Evolutionary conservation across 164 flowering plant species (phyloP).

Genomic region (Annona squamosa): DNA sequence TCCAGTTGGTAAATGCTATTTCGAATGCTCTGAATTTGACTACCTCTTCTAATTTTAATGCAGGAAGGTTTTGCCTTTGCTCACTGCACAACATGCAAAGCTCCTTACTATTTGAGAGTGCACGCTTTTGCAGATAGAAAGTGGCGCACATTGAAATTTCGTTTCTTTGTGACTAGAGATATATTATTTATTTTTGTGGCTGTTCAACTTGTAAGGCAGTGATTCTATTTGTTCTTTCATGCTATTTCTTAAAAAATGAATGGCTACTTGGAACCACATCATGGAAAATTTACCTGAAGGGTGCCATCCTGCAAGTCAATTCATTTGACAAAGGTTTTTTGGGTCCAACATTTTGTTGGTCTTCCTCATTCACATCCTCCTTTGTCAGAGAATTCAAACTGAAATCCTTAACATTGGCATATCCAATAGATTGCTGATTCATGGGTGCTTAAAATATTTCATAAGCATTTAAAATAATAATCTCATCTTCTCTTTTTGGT

Average conservation of each 20-base stretch:
- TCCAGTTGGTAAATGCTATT: background rate
- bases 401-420: background rate
- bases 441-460: background rate
- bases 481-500: background rate
- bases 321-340: background rate
- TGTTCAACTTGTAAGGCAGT: conserved; percentile 81
- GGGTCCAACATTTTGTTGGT: background rate
- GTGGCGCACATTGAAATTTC: conserved; percentile 94
- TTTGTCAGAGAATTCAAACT: background rate
- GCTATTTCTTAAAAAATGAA: background rate
- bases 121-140: conserved; percentile 84
- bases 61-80: conserved; percentile 99
- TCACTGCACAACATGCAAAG: conserved; percentile 98
- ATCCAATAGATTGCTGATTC: background rate
- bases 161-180: conserved; percentile 98
- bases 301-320: background rate
- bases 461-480: background rate
- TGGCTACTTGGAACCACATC: background rate
- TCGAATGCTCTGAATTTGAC: background rate
- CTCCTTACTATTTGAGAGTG: conserved; percentile 89
- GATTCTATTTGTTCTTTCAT: background rate
- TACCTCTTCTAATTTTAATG: conserved; percentile 4
- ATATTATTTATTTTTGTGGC: conserved; percentile 75
- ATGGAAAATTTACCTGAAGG: background rate
- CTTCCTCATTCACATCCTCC: background rate